Percentiles rank a stretch among this genome's conserved stretches.
Conservation (phyloP, 1,284 basidiomycete genomes). For the Marasmius sp. region DNA sequence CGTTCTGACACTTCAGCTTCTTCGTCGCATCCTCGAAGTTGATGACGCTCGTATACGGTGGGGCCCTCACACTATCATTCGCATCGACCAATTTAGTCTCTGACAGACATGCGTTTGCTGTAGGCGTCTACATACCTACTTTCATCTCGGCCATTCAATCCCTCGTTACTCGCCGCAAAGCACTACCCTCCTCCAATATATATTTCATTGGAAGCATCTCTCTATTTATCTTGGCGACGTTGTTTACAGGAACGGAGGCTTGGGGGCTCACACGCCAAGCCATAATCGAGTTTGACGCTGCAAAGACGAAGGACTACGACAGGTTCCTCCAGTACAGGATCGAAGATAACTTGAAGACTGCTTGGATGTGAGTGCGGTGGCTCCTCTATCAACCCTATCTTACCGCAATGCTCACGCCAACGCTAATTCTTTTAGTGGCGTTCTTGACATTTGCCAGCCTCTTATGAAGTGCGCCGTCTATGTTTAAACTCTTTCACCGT, state of each 20-base stretch:
- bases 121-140: background rate
- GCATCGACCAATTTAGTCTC: background rate
- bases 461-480: background rate
- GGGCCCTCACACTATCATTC: background rate
- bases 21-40: background rate
- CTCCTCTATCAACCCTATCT: background rate
- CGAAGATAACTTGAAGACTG: background rate
- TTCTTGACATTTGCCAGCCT: background rate
- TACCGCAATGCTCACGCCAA: background rate
- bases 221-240: background rate
- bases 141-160: background rate
- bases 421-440: background rate
- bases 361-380: background rate
- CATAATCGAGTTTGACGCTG: background rate
- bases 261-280: background rate
- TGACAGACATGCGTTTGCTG: background rate
- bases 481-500: background rate
- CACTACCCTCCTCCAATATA: background rate
- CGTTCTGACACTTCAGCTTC: background rate
- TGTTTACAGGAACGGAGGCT: background rate
- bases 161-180: background rate
- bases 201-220: background rate
- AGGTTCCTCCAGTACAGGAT: background rate
- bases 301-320: background rate
- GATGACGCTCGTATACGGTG: background rate